Percentiles rank a stretch among this genome's conserved stretches.
Evolutionary conservation across 108 stramenopile genomes (phyloP).

Genomic region (Cyclostephanos tholiformis): DNA sequence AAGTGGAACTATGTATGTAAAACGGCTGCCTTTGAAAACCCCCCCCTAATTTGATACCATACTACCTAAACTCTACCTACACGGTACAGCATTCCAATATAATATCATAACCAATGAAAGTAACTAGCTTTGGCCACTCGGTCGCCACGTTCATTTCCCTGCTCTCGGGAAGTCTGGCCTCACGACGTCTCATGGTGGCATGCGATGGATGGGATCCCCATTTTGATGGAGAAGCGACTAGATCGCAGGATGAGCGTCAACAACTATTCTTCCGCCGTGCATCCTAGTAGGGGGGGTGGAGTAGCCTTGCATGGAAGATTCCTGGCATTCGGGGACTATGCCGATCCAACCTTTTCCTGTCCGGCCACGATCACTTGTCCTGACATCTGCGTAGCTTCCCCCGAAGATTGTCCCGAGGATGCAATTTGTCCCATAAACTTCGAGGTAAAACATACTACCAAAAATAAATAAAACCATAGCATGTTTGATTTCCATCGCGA

Average conservation of each 20-base stretch:
- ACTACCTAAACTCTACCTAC: too few relatives aligned
- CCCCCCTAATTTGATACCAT: too few relatives aligned
- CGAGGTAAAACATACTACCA: neutral
- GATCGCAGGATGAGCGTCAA: constrained; percentile 19
- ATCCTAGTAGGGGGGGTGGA: neutral
- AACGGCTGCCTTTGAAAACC: too few relatives aligned
- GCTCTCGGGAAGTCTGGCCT: neutral
- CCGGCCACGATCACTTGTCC: constrained; percentile 59
- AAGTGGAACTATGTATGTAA: too few relatives aligned
- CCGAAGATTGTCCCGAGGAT: constrained; percentile 46
- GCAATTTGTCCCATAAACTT: constrained; percentile 18
- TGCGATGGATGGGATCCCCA: constrained; percentile 33
- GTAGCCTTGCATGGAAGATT: constrained; percentile 8
- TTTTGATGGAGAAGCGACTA: constrained; percentile 15
- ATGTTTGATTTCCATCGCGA: neutral
- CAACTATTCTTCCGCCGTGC: neutral
- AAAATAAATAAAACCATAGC: neutral
- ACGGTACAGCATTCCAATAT: too few relatives aligned
- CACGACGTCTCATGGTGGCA: constrained; percentile 19
- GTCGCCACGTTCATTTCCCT: neutral
- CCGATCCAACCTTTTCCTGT: constrained; percentile 50
- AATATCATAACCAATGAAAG: too few relatives aligned
- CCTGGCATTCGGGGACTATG: constrained; percentile 53
- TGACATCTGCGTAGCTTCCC: constrained; percentile 50
- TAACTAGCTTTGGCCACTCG: too few relatives aligned